phyloP scores from a whole-genome alignment of 1,284 basidiomycete genomes.

The Ceratobasidium sp. region DNA sequence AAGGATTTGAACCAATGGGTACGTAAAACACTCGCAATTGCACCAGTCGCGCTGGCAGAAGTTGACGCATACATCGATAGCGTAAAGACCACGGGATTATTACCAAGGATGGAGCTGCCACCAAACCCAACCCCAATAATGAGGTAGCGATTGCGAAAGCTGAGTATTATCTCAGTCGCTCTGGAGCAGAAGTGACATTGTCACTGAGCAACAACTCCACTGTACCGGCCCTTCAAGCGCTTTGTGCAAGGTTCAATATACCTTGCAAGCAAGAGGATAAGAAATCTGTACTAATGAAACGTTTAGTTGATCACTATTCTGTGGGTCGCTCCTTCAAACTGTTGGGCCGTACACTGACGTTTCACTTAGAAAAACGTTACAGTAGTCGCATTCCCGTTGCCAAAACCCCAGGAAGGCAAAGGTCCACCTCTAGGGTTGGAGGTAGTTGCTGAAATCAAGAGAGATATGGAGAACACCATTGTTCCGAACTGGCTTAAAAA shows the following conservation, averaged over 20 bases:
- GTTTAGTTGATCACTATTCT: not conserved
- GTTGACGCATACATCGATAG: not conserved
- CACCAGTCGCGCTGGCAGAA: not conserved
- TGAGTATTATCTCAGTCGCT: not conserved
- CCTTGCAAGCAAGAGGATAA: not conserved
- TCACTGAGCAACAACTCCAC: not conserved
- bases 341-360: too few relatives aligned
- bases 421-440: not conserved
- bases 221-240: not conserved
- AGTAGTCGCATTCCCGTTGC: not conserved
- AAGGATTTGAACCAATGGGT: not conserved
- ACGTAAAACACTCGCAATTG: not conserved
- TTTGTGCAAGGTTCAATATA: not conserved
- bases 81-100: not conserved
- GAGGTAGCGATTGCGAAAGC: not conserved
- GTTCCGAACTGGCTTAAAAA: conserved; percentile 44
- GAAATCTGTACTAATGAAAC: not conserved
- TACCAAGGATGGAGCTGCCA: not conserved
- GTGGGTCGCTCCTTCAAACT: not conserved
- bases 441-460: conserved; percentile 17
- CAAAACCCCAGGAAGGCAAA: not conserved
- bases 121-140: not conserved
- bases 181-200: too few relatives aligned
- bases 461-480: conserved; percentile 30
- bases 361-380: not conserved